Evolutionary conservation across 331 rosid genomes (phyloP), one percentile per base, ranked within the genome.

Genomic region (Dryas integrifolia): DNA sequence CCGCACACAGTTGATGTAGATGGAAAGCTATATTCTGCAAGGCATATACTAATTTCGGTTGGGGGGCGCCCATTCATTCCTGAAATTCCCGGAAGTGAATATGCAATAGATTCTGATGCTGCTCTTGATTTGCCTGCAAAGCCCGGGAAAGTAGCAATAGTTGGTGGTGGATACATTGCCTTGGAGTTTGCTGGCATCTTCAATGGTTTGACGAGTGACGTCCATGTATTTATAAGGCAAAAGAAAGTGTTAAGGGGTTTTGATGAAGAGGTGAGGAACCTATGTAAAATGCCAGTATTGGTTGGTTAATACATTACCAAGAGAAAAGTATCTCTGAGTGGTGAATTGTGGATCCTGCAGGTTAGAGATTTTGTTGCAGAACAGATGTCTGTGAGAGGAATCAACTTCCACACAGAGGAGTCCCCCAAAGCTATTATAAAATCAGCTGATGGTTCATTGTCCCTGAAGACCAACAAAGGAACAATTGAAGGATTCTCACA

Each of bases 111-210:
- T 81, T 95, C 99, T 39, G 99, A 95, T 87, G 90, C 92, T 70
- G 98, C 99, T 49, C 99, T 95, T 67, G 99, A 95, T 71, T 87
- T 95, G 84, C 92, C 97, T 53, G 81, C 96, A 35, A 88, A 86
- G 78, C 99, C 99, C 56, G 76, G 73, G 85, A 95, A 92, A 76
- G 86, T 95, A 84, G 99, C 98, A 51, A 95, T 95, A 65, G 88
- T 95, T 79, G 99, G 99, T 71, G 99, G 99, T 77, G 99, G 99
- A 5, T 95, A 92, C 84, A 95, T 95, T 76, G 98, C 97, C 21
- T 40, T 95, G 80, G 99, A 95, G 83, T 95, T 95, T 87, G 99
- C 99, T 62, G 98, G 98, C 71, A 95, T 95, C 67, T 95, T 95
- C 81, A 87, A 82, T 77, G 97, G 97, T 79, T 82, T 95, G 86